phyloP scores from a whole-genome alignment of 2,329 filamentous ascomycete species.

The Cryphonectria naterciae region DNA sequence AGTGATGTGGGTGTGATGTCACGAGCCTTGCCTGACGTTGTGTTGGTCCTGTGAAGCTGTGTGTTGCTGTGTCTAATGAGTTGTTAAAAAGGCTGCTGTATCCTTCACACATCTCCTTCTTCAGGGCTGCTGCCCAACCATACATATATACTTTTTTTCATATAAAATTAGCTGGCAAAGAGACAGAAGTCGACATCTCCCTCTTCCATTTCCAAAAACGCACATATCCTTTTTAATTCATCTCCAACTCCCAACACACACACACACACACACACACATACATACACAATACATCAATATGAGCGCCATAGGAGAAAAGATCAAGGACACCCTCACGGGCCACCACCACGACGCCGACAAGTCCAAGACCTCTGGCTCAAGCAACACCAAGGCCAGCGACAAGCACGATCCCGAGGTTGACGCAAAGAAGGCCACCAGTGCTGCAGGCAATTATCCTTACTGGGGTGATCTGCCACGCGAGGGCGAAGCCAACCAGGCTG shows the following conservation, averaged over 20 bases:
- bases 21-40: neutral
- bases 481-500: neutral
- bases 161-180: neutral
- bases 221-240: too few species aligned
- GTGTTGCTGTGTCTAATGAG: too few species aligned
- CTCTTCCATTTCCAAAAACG: too few species aligned
- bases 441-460: conserved; percentile 28
- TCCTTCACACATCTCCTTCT: neutral
- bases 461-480: conserved; percentile 23
- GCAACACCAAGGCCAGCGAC: neutral
- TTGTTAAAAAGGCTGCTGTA: neutral
- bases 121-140: neutral
- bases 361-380: conserved; percentile 12
- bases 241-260: neutral
- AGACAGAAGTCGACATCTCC: too few species aligned
- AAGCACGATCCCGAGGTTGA: conserved; percentile 15
- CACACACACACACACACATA: neutral
- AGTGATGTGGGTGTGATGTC: neutral
- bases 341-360: conserved; percentile 8
- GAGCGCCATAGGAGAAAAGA: conserved; percentile 24
- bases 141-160: neutral
- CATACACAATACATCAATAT: conserved; percentile 1
- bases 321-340: conserved; percentile 22
- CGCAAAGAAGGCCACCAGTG: conserved; percentile 19
- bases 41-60: neutral